Evolutionary conservation across 2,329 filamentous ascomycete genomes (phyloP), one percentile per base, ranked within the genome.

Genomic region (Colletotrichum sp.): DNA sequence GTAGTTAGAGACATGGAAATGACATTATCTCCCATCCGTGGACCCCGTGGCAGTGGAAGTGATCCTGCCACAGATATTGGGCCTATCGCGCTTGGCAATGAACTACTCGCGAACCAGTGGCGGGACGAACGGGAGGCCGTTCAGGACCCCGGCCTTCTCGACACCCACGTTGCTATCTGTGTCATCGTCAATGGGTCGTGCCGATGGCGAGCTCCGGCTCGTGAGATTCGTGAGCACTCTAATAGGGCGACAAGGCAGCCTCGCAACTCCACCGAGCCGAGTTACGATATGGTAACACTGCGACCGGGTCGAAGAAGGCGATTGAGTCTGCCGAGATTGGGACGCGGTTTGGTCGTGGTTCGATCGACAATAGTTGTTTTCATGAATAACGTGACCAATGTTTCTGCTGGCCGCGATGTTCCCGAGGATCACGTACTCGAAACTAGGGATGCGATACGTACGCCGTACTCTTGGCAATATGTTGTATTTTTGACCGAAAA

Each of bases 1-100:
- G 74, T 76, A 77, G 76, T 74, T 69, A 44, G 66, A 65, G 66
- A 49, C 52, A 74, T 72, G 69, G 76, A 77, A 77, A 77, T 77
- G 76, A 77, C 60, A 63, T 77, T 60, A 77, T 77, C 76, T 77
- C 74, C 74, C 70, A 44, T 63, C 67, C 62, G 65, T 63, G 63
- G 63, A 71, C 52, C 74, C 73, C 65, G 44, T 62, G 55, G 62
- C 62, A 62, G 49, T 70, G 70, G 65, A 67, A 57, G 52, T 44
- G 39, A 57, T 68, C 65, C 62, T 68, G 74, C 60, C 55, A 30
- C 52, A 73, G 60, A 64, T 49, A 68, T 74, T 63, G 69, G 69
- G 69, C 73, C 65, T 69, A 76, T 72, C 32, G 34, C 66, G 70
- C 74, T 77, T 74, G 74, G 74, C 76, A 30, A 63, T 24, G 62